Evolutionary conservation across 1,139 yeast genomes (phyloP), one percentile per base, ranked within the genome.

Genomic region (Petasospora fabianii): DNA sequence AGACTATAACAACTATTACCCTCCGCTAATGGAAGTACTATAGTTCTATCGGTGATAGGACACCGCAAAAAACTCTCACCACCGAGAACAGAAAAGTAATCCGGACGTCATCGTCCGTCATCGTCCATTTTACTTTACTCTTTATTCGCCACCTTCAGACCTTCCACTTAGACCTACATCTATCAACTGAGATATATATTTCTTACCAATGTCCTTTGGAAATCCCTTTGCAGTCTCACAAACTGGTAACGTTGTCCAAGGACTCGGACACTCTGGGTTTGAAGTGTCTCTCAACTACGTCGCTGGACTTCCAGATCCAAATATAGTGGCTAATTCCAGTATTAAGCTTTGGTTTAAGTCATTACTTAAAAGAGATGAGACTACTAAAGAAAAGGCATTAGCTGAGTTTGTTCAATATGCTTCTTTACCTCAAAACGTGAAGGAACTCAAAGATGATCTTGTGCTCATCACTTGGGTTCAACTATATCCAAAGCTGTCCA

Each of bases 331-430:
- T 3, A 72, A 79, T 39, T 69, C 90, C n/a, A 72, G 73, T 19
- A 56, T 84, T 39, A 73, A 73, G 28, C 69, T 90, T 15, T 66
- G 80, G 11, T 84, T 88, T 66, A 88, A 85, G 57, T 77, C 84
- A 13, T 61, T 90, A 32, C 57, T 81, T 56, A 90, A 88, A 59
- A 77, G 84, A 55, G 96, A 88, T 54, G 73, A 84, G 12, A 80
- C 78, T 17, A 92, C 98, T 0, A 84, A 81, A 55, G 96, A 87
- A 53, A 84, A 82, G 55, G 88, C 95, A 0, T 64, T 87, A 26
- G 60, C 53, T 10, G 95, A 85, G 28, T 62, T 90, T 24, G 44
- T 54, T 2, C 49, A 53, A 2, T 51, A 63, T 15, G 50, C 73
- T 3, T 57, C 58, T n/a, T 44, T n/a, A n/a, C n/a, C 59, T 5